A percentile compares a stretch with the other conserved stretches of the same genome.
These are phyloP conservation scores for Verbena officinalis DNA, from an alignment of 257 asterid species.

Conservation along the genomic window DNA sequence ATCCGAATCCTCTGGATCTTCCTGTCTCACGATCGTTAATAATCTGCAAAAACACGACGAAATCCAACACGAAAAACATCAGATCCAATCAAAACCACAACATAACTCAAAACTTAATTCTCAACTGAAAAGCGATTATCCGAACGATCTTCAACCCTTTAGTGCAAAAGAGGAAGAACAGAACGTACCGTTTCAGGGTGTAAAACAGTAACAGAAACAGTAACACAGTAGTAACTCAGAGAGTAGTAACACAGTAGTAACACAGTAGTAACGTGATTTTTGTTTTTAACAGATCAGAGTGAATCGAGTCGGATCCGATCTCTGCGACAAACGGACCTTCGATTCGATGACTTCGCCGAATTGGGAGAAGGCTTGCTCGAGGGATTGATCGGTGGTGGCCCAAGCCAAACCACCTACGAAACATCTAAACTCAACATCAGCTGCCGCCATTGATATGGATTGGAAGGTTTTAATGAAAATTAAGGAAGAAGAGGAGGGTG, in stretches of 20 bases:
- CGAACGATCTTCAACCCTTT: slow-evolving; percentile 73
- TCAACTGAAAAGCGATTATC: slow-evolving; percentile 42
- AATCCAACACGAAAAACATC: slow-evolving; percentile 28
- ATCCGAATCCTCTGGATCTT: slow-evolving; percentile 89
- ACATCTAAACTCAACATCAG: slow-evolving; percentile 73
- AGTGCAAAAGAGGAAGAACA: slow-evolving; percentile 54
- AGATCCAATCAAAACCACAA: slow-evolving; percentile 7
- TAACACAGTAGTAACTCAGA: slow-evolving; percentile 48
- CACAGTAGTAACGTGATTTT: no score
- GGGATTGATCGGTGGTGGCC: slow-evolving; percentile 62
- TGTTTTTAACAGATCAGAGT: slow-evolving; percentile 44
- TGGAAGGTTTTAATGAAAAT: no score
- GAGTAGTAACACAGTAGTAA: slow-evolving; percentile 46
- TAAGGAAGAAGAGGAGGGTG: not conserved
- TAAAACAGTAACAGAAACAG: slow-evolving; percentile 50
- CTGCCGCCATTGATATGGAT: slow-evolving; percentile 40
- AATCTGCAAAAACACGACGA: slow-evolving; percentile 41
- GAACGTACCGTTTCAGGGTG: slow-evolving; percentile 74
- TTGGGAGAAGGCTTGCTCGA: slow-evolving; percentile 52
- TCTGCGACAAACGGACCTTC: slow-evolving; percentile 88
- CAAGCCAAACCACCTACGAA: slow-evolving; percentile 87
- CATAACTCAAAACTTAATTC: not conserved
- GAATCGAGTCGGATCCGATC: slow-evolving; percentile 79
- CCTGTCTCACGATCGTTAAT: slow-evolving; percentile 65
- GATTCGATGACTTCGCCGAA: slow-evolving; percentile 68